Base-by-base conservation (phyloP, 257 asterid genomes). In the Gynochthodes officinalis region DNA sequence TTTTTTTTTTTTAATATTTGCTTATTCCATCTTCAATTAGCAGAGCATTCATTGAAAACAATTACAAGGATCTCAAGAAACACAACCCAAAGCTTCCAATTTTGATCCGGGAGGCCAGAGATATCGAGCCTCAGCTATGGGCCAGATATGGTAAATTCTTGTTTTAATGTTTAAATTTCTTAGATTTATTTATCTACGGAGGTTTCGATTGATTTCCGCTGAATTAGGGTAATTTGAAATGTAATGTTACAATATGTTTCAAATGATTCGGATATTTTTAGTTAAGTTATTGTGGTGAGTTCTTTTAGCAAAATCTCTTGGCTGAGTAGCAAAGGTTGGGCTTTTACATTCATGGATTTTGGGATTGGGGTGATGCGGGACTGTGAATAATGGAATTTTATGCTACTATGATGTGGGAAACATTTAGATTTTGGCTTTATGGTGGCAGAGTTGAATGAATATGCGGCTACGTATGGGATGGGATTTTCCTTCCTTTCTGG, bases 71-170 rank as follows among this genome's bases (percentile, higher is more conserved):
- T 82, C 89, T 93, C 86, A 93, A 93, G 88, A 84, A 94, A 57
- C 87, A 81, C 14, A 93, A 93, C 73, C 97, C 98, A 64, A 93
- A 79, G 76, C 88, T 93, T 53, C 96, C 96, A 23, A 90, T 90
- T 78, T 77, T 93, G 84, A 89, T 93, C 84, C 98, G 97, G 53
- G 96, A 93, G 81, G 94, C 92, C 43, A 67, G 82, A 27, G 89
- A 89, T 58, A 82, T 83, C 72, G 95, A 90, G 77, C 98, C 98
- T 72, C 98, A 90, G 84, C 96, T 93, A 28, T 93, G 98, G 98
- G 98, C 96, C 30, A 87, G 98, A 93, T 90, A 78, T 71, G 98
- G 98, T 93, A 85, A 62, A 5, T 59, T 46, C 69, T 42, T 33
- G 39, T 30, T 70, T 18, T 23, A 37, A 48, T 19, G 54, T 35